Percentiles rank a stretch among this genome's conserved stretches.
Evolutionary conservation across 2,329 filamentous ascomycete species (phyloP).

Genomic region (Teratosphaeriaceae sp.): DNA sequence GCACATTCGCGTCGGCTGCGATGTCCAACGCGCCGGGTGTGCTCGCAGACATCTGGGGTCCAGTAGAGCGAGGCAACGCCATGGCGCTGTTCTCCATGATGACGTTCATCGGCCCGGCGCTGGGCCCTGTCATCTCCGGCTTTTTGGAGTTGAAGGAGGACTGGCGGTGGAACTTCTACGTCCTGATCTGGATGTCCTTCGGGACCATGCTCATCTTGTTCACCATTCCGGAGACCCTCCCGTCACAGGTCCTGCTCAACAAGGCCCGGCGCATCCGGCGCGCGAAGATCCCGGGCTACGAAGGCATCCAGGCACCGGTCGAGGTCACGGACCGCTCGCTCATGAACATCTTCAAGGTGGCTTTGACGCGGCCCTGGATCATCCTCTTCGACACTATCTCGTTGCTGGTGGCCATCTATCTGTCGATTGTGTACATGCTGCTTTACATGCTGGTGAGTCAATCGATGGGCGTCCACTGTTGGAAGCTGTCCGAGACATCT

Average conservation of each 20-base stretch:
- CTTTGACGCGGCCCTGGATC: constrained; percentile 48
- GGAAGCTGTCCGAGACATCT: no score
- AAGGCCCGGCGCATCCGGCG: constrained; percentile 48
- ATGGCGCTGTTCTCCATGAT: constrained; percentile 50
- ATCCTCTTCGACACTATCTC: constrained; percentile 51
- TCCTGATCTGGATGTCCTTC: constrained; percentile 34
- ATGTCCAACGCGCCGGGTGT: constrained; percentile 42
- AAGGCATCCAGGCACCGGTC: constrained; percentile 44
- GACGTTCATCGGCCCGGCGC: constrained; percentile 48
- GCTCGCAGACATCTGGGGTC: constrained; percentile 49
- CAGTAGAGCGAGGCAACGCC: constrained; percentile 46
- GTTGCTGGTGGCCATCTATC: constrained; percentile 46
- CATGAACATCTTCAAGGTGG: constrained; percentile 43
- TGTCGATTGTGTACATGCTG: constrained; percentile 47
- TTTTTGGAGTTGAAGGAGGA: constrained; percentile 50
- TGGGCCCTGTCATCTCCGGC: constrained; percentile 50
- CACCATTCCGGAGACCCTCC: constrained; percentile 54
- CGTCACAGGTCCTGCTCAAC: constrained; percentile 44
- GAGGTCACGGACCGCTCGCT: constrained; percentile 43
- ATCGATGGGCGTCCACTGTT: no score
- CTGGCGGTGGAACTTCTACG: constrained; percentile 42
- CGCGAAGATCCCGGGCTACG: constrained; percentile 45
- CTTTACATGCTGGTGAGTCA: constrained; percentile 54
- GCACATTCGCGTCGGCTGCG: constrained; percentile 47
- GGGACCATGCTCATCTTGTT: constrained; percentile 40